Base-by-base conservation (phyloP, 2,329 filamentous ascomycete genomes). In the Akanthomyces muscarius region DNA sequence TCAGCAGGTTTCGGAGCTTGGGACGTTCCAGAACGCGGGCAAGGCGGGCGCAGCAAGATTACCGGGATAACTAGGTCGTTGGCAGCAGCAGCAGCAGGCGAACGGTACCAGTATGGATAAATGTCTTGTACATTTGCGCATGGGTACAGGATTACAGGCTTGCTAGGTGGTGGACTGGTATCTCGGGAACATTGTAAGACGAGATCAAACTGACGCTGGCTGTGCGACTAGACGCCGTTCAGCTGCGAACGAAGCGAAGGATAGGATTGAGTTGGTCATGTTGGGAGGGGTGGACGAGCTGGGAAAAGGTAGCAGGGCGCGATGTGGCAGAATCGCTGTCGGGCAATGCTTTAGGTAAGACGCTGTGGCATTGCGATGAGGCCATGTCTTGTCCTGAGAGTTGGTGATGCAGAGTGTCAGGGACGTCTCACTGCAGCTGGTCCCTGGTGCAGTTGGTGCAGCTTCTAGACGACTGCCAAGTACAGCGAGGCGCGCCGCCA, bases 21-120 rank as follows among this genome's bases (percentile, higher is more conserved):
- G 25, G 41, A 56, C 16, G 54, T 45, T 57, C 55, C 55, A 57
- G 55, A 57, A 47, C 55, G n/a, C 21, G 30, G 42, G 18, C 55
- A 48, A 41, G 10, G 52, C 38, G 38, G 23, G 16, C 41, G 28
- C 23, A 56, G 53, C 38, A 56, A 56, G 38, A 28, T 30, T 44
- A 25, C 25, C 21, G n/a, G 41, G 53, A 33, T 45, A 36, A 36
- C 33, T 36, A n/a, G 6, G 25, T 28, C 13, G 38, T 55, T 21
- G 14, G 36, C 5, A 36, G 21, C 21, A 21, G 21, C 21, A 21
- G 5, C 13, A 21, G 38, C 38, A 55, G 38, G 53, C 36, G 25
- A 5, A n/a, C 21, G 51, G 28, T 51, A 51, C 48, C 45, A 21
- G 28, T 50, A 50, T 5, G 16, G 16, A 41, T 41, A 5, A 11